Evolutionary conservation across 2,329 filamentous ascomycete genomes (phyloP), one percentile per base, ranked within the genome.

Genomic region (Cladosporium sp.): DNA sequence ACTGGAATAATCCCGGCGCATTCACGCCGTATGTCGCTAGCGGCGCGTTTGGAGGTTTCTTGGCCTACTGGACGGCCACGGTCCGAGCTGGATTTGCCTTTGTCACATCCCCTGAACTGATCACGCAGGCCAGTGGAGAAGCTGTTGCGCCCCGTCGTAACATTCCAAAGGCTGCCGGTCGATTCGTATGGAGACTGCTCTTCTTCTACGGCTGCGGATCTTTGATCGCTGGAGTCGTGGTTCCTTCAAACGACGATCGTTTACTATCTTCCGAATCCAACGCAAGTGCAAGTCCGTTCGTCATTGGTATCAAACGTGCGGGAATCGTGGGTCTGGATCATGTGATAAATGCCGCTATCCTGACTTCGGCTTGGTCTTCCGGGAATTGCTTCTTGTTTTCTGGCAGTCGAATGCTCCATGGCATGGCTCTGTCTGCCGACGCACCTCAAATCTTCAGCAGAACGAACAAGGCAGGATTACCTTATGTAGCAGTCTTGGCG

Each of bases 311-410:
- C 61, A 73, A 81, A 59, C 77, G 83, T 61, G 84, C 84, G 11
- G 83, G 84, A 40, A 82, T 89, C 51, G 68, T 71, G 0, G 81
- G 80, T 1, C 79, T 89, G 14, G 60, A 87, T 63, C 83, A 83
- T 60, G 79, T 88, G 62, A 86, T 89, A 74, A 89, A 90, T 67
- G 86, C 81, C 22, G 84, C 83, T 14, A 82, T 89, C 64, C 75
- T 89, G 51, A 85, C 87, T 8, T 87, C 84, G 15, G 87, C 86
- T 1, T 81, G 80, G 74, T 82, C 79, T 0, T 79, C 81, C 12
- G 81, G 78, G 50, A 84, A 84, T 66, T 76, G 78, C 2, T 81
- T 80, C 67, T 70, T 82, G 15, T 82, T 81, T 66, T 74, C 80
- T 12, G 78, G 78, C 1, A 79, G 77, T 3, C 79, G 82, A 45